Conservation (phyloP, 179 eudicot genomes). For the Silene coronaria region DNA sequence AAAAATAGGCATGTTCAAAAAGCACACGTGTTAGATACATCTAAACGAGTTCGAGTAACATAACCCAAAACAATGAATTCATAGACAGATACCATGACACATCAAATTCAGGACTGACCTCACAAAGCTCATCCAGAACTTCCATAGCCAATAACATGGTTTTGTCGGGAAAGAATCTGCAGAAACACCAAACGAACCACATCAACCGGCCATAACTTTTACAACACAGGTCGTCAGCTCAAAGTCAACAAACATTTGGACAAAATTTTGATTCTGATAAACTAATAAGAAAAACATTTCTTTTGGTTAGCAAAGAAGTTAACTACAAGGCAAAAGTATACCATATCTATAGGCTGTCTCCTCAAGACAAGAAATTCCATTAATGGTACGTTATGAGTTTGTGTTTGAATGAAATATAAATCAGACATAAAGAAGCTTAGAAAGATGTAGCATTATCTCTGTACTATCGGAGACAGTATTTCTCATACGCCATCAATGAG, state of each 20-base stretch:
- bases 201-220: not conserved
- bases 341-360: not conserved
- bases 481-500: not conserved
- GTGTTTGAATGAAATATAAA: slow-evolving; percentile 1
- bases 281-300: not conserved
- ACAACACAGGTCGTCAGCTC: not conserved
- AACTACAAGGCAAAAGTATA: not conserved
- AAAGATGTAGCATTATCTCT: not conserved
- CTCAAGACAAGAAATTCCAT: not conserved
- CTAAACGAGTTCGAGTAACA: too few relatives aligned
- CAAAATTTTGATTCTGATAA: not conserved
- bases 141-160: slow-evolving; percentile 62
- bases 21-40: too few relatives aligned
- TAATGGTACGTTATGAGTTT: not conserved
- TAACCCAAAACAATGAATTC: not conserved
- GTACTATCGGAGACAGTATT: not conserved
- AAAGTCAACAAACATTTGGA: not conserved
- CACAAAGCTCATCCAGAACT: slow-evolving; percentile 67
- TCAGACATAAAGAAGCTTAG: not conserved
- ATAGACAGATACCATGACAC: not conserved
- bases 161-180: slow-evolving; percentile 90
- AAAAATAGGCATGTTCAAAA: too few relatives aligned
- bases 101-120: slow-evolving; percentile 40
- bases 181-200: slow-evolving; percentile 16
- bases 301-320: not conserved